A percentile compares a stretch with the other conserved stretches of the same genome.
Evolutionary conservation across 495 filamentous ascomycete species (phyloP).

Genomic region (Lophium mytilinum): DNA sequence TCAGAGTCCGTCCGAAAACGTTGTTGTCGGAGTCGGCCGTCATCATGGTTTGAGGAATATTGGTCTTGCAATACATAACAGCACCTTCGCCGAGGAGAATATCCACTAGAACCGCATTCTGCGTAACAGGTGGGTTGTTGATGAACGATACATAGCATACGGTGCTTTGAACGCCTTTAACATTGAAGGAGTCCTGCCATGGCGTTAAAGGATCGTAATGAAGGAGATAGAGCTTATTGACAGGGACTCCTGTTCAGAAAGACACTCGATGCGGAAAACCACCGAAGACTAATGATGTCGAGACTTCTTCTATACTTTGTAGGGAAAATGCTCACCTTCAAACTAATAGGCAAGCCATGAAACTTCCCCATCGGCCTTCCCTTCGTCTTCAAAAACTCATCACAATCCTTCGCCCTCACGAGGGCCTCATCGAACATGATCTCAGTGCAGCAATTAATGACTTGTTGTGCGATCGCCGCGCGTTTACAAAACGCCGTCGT

Average conservation of each 20-base stretch:
- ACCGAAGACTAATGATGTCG: constrained; percentile 25
- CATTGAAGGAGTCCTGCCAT: constrained; percentile 59
- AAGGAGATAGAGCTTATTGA: no score
- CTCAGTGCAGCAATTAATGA: constrained; percentile 52
- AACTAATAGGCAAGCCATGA: constrained; percentile 55
- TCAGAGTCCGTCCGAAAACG: constrained; percentile 26
- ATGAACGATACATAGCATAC: constrained; percentile 51
- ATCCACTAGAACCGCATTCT: constrained; percentile 43
- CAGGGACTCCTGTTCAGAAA: no score
- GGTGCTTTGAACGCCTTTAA: constrained; percentile 49
- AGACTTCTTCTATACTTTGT: not conserved
- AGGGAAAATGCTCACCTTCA: constrained; percentile 12
- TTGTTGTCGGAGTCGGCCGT: constrained; percentile 27
- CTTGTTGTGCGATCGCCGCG: constrained; percentile 25
- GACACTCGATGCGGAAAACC: no score
- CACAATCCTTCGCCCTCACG: constrained; percentile 48
- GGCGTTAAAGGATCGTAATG: no score
- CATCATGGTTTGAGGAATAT: constrained; percentile 41
- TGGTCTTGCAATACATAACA: constrained; percentile 61
- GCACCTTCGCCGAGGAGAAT: constrained; percentile 41
- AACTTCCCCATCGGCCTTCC: constrained; percentile 50
- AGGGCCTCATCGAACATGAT: constrained; percentile 57
- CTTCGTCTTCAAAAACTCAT: constrained; percentile 43
- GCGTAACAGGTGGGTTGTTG: constrained; percentile 39
- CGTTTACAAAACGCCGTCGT: constrained; percentile 24